Evolutionary conservation across 192 early-diverging fungal genomes (phyloP).

Genomic region (Umbelopsis sp.): DNA sequence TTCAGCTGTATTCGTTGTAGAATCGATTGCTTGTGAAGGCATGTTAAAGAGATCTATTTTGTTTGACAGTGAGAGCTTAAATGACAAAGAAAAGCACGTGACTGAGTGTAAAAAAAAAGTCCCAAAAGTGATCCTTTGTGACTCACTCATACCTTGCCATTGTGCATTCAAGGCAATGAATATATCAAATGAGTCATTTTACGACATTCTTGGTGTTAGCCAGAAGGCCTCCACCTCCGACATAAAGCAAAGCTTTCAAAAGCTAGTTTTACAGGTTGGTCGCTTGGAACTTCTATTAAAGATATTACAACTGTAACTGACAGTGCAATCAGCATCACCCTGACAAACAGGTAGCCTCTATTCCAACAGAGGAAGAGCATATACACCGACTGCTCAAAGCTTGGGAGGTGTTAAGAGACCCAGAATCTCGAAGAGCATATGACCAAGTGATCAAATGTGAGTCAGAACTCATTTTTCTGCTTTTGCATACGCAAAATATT

Average conservation of each 20-base stretch:
- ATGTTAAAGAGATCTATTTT: neutral
- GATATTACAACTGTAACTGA: neutral
- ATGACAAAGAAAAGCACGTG: conserved; percentile 20
- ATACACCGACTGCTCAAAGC: conserved; percentile 52
- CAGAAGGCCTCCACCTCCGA: conserved; percentile 43
- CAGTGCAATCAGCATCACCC: conserved; percentile 52
- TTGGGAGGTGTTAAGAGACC: conserved; percentile 56
- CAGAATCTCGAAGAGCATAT: conserved; percentile 50
- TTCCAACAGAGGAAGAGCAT: conserved; percentile 17
- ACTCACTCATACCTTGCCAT: neutral
- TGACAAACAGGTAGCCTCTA: conserved; percentile 47
- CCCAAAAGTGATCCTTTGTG: neutral
- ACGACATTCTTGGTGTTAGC: conserved; percentile 56
- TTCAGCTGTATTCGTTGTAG: neutral
- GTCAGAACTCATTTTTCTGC: neutral
- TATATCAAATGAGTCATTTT: conserved; percentile 37
- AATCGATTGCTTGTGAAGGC: neutral
- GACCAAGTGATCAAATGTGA: conserved; percentile 54
- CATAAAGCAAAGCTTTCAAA: conserved; percentile 61
- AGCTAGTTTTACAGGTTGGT: conserved; percentile 50
- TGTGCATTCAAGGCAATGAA: neutral
- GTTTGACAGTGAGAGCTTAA: neutral
- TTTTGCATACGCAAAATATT: neutral
- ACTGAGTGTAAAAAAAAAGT: neutral
- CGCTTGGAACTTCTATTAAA: neutral